These are phyloP conservation scores for Immersiella caudata DNA, from an alignment of 495 filamentous ascomycete species.

Conservation along the genomic window DNA sequence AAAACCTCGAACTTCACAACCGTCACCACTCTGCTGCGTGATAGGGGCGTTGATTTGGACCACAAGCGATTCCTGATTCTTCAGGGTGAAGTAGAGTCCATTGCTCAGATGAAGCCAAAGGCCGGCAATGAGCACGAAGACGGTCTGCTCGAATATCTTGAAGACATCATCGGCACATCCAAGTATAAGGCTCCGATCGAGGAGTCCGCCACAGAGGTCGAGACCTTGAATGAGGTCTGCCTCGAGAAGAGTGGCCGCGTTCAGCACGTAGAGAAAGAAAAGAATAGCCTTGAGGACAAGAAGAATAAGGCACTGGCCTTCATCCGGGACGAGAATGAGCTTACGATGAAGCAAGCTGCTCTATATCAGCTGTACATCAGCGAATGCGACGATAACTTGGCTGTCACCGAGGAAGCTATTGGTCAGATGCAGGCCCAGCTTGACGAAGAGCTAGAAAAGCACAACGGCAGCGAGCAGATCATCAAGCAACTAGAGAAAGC, in stretches of 20 bases:
- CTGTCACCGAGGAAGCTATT: slow-evolving; percentile 87
- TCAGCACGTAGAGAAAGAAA: slow-evolving; percentile 98
- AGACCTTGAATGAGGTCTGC: slow-evolving; percentile 91
- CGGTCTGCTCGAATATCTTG: slow-evolving; percentile 92
- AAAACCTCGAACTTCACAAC: slow-evolving; percentile 85
- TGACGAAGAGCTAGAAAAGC: slow-evolving; percentile 86
- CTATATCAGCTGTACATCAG: slow-evolving; percentile 89
- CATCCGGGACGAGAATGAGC: slow-evolving; percentile 90
- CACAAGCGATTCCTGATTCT: slow-evolving; percentile 98
- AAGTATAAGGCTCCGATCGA: slow-evolving; percentile 98
- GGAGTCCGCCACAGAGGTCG: slow-evolving; percentile 84
- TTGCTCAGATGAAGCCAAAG: slow-evolving; percentile 99
- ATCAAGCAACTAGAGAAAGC: slow-evolving; percentile 88
- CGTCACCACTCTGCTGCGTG: slow-evolving; percentile 86
- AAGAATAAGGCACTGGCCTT: slow-evolving; percentile 91
- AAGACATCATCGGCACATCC: slow-evolving; percentile 97
- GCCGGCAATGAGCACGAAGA: slow-evolving; percentile 93
- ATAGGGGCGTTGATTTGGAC: slow-evolving; percentile 89
- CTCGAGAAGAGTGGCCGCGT: slow-evolving; percentile 91
- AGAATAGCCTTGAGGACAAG: slow-evolving; percentile 86
- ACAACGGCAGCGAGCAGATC: slow-evolving; percentile 84
- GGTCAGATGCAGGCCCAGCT: slow-evolving; percentile 85
- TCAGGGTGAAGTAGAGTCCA: slow-evolving; percentile 97
- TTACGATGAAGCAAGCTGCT: slow-evolving; percentile 82
- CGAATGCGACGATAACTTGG: slow-evolving; percentile 84